Evolutionary conservation across 768 basidiomycete species (phyloP), one percentile per base, ranked within the genome.

Genomic region (Mycena capillaripes): DNA sequence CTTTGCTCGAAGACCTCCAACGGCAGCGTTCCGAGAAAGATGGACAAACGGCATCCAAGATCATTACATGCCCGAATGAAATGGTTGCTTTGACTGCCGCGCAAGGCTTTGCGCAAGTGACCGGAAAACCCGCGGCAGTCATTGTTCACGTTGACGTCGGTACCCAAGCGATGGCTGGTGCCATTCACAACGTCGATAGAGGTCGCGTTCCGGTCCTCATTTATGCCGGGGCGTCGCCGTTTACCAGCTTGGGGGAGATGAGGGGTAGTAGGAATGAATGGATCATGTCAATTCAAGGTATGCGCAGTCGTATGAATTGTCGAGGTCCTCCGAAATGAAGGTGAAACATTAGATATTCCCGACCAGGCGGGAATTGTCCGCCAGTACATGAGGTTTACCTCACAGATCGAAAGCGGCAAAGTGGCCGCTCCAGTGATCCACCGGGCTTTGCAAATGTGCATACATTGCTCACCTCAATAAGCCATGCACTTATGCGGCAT

Each of bases 111-210:
- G 89, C 89, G 0, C 90, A 92, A 73, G 88, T 88, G 2, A 89
- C 89, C 0, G 91, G 91, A 0, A 90, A 84, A 69, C 91, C 92
- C 0, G 92, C 93, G 0, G 91, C 90, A 0, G 91, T 93, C 4
- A 91, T 94, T 36, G 89, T 94, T 0, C 93, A 94, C 76, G 92
- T 93, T 57, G 91, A 92, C 74, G 91, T 92, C 34, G 91, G 91
- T 1, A 61, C 60, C 1, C 21, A 93, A 90, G 90, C 89, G 5
- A 79, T 93, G 19, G 92, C 89, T 4, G 92, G 92, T 12, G 93
- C 93, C 0, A 84, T 94, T 1, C 93, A 94, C 75, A 94, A 93
- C 71, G 91, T 89, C 10, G 90, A 92, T 75, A 86, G 88, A 58
- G 87, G 87, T 29, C 84, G 89, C 29, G 86, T 84, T 0, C 93